These are phyloP conservation scores for Erysimum cheiranthoides DNA, from an alignment of 345 rosid species.

Conservation along the genomic window DNA sequence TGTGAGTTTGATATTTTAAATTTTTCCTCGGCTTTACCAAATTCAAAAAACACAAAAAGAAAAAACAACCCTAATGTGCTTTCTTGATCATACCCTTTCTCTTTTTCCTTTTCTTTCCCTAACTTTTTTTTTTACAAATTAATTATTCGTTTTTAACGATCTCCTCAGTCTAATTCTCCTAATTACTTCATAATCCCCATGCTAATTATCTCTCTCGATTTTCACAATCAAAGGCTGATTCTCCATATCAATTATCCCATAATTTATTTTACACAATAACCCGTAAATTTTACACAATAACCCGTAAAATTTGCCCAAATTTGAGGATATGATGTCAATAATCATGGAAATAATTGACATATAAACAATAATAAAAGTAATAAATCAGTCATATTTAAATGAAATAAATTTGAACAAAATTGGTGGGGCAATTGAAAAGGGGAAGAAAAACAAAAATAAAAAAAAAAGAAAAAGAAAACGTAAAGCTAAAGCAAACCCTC, in stretches of 20 bases:
- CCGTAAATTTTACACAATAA: too few relatives aligned
- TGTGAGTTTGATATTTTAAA: not conserved
- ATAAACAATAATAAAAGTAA: constrained; percentile 1
- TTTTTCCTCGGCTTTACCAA: constrained; percentile 30
- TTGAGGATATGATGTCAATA: constrained; percentile 36
- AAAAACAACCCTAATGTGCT: constrained; percentile 48
- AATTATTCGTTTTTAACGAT: constrained; percentile 21
- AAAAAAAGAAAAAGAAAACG: constrained; percentile 56
- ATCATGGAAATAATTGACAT: constrained; percentile 43
- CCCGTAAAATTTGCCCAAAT: constrained; percentile 34
- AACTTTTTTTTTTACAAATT: not conserved
- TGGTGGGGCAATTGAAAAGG: constrained; percentile 32
- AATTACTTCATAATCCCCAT: constrained; percentile 22
- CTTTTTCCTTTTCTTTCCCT: constrained; percentile 37
- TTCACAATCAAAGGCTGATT: constrained; percentile 22
- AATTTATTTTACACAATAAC: not conserved
- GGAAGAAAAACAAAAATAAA: constrained; percentile 10
- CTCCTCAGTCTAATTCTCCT: not conserved
- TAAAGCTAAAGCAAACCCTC: constrained; percentile 72
- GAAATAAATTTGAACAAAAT: constrained; percentile 21
- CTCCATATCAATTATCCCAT: not conserved
- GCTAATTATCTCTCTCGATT: constrained; percentile 16
- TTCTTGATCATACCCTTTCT: constrained; percentile 50
- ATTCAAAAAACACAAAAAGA: constrained; percentile 25
- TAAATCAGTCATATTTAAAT: not conserved